Evolutionary conservation across 2,329 filamentous ascomycete species (phyloP).

Genomic region (Penicillium sp.): DNA sequence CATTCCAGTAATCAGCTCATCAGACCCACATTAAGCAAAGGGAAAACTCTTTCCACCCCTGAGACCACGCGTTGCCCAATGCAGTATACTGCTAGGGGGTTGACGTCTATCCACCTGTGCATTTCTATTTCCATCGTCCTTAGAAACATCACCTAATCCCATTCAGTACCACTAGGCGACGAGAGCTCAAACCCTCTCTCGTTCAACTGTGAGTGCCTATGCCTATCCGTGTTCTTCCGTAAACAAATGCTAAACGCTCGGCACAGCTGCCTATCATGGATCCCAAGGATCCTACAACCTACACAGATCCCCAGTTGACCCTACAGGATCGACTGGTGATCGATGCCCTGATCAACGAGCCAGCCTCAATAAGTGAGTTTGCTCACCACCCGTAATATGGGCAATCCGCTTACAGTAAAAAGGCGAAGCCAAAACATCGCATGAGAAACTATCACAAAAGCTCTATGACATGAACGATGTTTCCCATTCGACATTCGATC

Average conservation of each 20-base stretch:
- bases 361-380: slow-evolving; percentile 14
- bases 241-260: neutral
- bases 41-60: slow-evolving; percentile 13
- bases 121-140: neutral
- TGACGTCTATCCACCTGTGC: neutral
- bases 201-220: neutral
- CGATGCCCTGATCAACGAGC: slow-evolving; percentile 37
- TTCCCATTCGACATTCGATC: slow-evolving; percentile 50
- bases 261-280: slow-evolving; percentile 21
- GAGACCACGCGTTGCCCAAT: slow-evolving; percentile 7
- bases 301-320: slow-evolving; percentile 36
- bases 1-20: neutral
- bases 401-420: slow-evolving; percentile 1
- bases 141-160: neutral
- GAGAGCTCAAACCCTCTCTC: neutral
- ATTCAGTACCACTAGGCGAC: neutral
- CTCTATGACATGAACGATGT: slow-evolving; percentile 54
- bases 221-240: neutral
- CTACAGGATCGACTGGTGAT: slow-evolving; percentile 42
- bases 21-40: slow-evolving; percentile 8
- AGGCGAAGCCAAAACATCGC: slow-evolving; percentile 12
- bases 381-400: neutral
- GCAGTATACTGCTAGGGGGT: slow-evolving; percentile 1
- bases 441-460: slow-evolving; percentile 39
- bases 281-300: slow-evolving; percentile 34